Evolutionary conservation across 805 yeast species (phyloP), one percentile per base, ranked within the genome.

Genomic region (Crinitomyces ghanaensis): DNA sequence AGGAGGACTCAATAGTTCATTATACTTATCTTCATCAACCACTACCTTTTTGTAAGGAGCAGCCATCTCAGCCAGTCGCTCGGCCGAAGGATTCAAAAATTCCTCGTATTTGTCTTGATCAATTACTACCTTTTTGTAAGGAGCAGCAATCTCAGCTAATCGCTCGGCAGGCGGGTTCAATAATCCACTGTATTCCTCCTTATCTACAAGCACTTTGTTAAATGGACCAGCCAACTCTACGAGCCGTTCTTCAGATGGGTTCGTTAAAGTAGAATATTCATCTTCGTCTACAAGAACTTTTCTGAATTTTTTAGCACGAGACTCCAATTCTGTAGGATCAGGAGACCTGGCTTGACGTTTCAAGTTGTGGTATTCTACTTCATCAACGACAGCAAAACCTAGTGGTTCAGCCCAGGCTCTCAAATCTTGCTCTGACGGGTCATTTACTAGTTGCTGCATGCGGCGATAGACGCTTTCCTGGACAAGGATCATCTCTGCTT

Each of bases 341-440:
- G 53, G 53, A 11, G 28, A 23, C 15, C 30, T 35, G 5, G 37
- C 41, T 28, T 19, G 19, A 15, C 46, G 31, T 32, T 35, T 32
- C 15, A 46, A 36, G n/a, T 42, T 43, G 12, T 37, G 31, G 36
- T 57, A 55, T 19, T 60, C 59, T 7, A 49, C 49, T 19, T 48
- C 45, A 5, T 50, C 52, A 6, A 63, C 35, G 5, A 54, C 37
- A 9, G 58, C 54, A 31, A 63, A 40, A 5, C 59, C 65, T 7
- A 33, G 33, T 4, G 41, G 29, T n/a, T 9, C 20, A 16, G 49
- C 53, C 45, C 38, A 28, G 7, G 26, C 31, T 16, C 37, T 32
- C 9, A 51, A 26, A 16, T 46, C 43, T 16, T 42, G 42, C n/a
- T 35, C 19, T 22, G 44, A 25, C 23, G 46, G 43, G 14, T 31